A percentile compares a stretch with the other conserved stretches of the same genome.
Conservation (phyloP, 208 protist species). For the Zelonia costaricensis region DNA sequence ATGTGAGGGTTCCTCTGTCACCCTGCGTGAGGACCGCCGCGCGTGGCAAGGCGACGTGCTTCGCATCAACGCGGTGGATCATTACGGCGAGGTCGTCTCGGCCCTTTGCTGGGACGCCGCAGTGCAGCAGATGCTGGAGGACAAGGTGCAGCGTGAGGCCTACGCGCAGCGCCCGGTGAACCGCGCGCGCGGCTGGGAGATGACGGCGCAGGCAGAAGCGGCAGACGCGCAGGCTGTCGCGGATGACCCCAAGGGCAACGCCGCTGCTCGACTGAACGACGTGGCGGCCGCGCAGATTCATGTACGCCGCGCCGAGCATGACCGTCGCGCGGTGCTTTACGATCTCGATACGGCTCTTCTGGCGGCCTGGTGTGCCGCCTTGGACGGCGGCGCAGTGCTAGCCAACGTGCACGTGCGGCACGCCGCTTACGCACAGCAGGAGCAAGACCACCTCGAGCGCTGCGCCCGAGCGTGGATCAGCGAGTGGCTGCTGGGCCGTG, state of each 20-base stretch:
- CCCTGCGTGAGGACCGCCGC: too few species aligned
- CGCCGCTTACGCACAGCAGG: conserved; percentile 5
- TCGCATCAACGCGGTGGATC: too few species aligned
- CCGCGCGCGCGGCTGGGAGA: conserved; percentile 22
- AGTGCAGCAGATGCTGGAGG: conserved; percentile 14
- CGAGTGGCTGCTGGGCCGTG: conserved; percentile 21
- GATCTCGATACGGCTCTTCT: conserved; percentile 2
- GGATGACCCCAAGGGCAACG: background rate
- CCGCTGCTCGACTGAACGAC: background rate
- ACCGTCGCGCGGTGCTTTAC: background rate
- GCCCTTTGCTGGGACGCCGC: conserved; percentile 26
- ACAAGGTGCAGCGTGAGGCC: conserved; percentile 12
- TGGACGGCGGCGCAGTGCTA: background rate
- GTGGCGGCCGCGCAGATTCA: conserved; percentile 18
- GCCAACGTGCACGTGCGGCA: conserved; percentile 16
- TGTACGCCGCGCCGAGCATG: conserved; percentile 12
- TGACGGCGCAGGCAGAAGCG: background rate
- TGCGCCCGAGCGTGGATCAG: conserved; percentile 19
- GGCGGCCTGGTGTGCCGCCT: background rate
- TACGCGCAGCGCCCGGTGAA: conserved; percentile 9
- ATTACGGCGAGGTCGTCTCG: conserved; percentile 19
- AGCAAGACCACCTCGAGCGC: conserved; percentile 2
- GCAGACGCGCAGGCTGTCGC: background rate
- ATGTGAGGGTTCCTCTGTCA: too few species aligned
- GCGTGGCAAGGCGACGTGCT: too few species aligned